Evolutionary conservation across 352 stramenopile genomes (phyloP).

Genomic region (Globisporangium middletonii): DNA sequence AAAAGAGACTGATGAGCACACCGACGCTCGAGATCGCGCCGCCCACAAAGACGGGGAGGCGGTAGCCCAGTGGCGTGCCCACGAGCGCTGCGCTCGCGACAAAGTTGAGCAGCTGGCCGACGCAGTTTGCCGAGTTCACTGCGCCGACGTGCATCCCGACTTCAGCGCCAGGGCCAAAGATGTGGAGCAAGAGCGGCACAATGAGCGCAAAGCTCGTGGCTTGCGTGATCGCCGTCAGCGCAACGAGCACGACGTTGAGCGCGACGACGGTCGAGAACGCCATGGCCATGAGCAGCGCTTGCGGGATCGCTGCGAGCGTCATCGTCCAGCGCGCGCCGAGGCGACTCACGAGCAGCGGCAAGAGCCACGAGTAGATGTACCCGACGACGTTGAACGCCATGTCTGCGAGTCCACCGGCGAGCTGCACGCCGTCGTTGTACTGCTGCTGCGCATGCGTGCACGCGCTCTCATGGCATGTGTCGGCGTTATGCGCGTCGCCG

Average conservation of each 20-base stretch:
- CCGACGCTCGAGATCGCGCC: slow-evolving; percentile 42
- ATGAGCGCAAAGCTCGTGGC: slow-evolving; percentile 38
- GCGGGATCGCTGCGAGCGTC: slow-evolving; percentile 29
- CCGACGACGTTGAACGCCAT: slow-evolving; percentile 34
- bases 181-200: slow-evolving; percentile 41
- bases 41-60: slow-evolving; percentile 24
- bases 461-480: slow-evolving; percentile 22
- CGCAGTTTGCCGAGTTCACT: slow-evolving; percentile 46
- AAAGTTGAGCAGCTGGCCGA: slow-evolving; percentile 52
- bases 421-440: slow-evolving; percentile 35
- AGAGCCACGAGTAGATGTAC: slow-evolving; percentile 37
- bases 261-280: slow-evolving; percentile 29
- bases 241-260: slow-evolving; percentile 29
- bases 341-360: slow-evolving; percentile 30
- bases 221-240: slow-evolving; percentile 37
- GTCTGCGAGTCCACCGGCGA: slow-evolving; percentile 37
- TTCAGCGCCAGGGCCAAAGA: slow-evolving; percentile 28
- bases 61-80: slow-evolving; percentile 17
- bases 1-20: slow-evolving; percentile 49
- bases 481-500: slow-evolving; percentile 29
- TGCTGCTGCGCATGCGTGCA: slow-evolving; percentile 32
- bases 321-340: slow-evolving; percentile 29
- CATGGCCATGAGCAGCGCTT: slow-evolving; percentile 37
- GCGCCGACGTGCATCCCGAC: slow-evolving; percentile 50
- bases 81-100: slow-evolving; percentile 32